Evolutionary conservation across 305 asterid species (phyloP).

Genomic region (Solanum hybrid): DNA sequence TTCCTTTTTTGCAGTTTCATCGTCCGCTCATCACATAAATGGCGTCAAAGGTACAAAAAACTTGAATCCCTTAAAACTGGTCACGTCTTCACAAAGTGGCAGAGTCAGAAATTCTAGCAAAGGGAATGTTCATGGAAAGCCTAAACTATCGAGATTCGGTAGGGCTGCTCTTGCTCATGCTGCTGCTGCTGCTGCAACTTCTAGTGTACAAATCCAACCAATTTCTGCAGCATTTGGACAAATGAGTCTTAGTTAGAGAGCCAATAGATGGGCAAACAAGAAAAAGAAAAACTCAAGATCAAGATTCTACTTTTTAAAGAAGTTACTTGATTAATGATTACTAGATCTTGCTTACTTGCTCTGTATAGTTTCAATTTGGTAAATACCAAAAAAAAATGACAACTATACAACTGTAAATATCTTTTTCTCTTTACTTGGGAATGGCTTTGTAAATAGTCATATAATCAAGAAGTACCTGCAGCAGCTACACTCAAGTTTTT

Average conservation of each 20-base stretch:
- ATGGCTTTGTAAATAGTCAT: neutral
- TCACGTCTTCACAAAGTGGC: neutral
- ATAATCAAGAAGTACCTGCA: neutral
- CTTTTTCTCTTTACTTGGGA: neutral
- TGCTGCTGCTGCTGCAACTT: neutral
- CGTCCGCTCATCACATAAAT: neutral
- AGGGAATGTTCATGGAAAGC: neutral
- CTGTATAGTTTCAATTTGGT: neutral
- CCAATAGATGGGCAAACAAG: neutral
- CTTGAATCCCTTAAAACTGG: neutral
- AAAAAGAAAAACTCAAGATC: neutral
- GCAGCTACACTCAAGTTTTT: neutral
- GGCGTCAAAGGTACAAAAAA: neutral
- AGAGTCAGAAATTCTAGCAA: neutral
- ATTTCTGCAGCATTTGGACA: neutral
- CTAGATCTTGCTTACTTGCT: neutral
- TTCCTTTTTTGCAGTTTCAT: neutral
- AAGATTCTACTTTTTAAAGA: neutral
- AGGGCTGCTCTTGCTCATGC: conserved; percentile 9
- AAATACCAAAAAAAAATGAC: neutral
- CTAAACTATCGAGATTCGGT: conserved; percentile 3
- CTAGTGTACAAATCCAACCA: neutral
- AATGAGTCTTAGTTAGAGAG: neutral
- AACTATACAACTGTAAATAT: neutral
- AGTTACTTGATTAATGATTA: neutral